Conservation (phyloP, 805 yeast species). For the Geotrichum ghanense region DNA sequence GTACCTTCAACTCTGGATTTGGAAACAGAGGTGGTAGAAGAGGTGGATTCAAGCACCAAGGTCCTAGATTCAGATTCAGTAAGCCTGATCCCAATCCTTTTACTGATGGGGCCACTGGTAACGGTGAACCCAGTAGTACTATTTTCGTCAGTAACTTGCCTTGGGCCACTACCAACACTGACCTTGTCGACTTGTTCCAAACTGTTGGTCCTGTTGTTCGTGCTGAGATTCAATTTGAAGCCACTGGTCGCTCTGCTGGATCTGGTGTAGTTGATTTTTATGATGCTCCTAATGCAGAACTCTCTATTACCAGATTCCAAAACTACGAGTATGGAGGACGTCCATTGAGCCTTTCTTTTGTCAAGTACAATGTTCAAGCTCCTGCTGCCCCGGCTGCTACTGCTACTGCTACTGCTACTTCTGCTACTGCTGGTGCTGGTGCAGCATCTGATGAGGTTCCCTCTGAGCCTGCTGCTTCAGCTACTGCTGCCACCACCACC, state of each 20-base stretch:
- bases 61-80: not conserved
- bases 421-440: not conserved
- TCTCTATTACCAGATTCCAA: constrained; percentile 63
- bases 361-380: constrained; percentile 26
- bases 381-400: not conserved
- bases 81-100: constrained; percentile 32
- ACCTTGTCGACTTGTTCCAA: constrained; percentile 74
- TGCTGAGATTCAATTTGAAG: constrained; percentile 63
- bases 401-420: not conserved
- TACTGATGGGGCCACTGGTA: constrained; percentile 52
- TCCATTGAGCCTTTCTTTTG: constrained; percentile 57
- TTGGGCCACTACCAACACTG: constrained; percentile 77
- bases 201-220: constrained; percentile 63
- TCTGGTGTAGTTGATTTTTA: constrained; percentile 76
- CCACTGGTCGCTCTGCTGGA: constrained; percentile 63
- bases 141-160: constrained; percentile 75
- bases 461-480: not conserved
- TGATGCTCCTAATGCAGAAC: constrained; percentile 52
- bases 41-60: constrained; percentile 1
- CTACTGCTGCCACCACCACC: not conserved
- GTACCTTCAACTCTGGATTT: not conserved
- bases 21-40: not conserved
- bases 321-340: constrained; percentile 81
- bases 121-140: constrained; percentile 47
- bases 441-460: not conserved